A percentile compares a stretch with the other conserved stretches of the same genome.
Evolutionary conservation across 1,284 basidiomycete species (phyloP).

Genomic region (Gomphus bonarii): DNA sequence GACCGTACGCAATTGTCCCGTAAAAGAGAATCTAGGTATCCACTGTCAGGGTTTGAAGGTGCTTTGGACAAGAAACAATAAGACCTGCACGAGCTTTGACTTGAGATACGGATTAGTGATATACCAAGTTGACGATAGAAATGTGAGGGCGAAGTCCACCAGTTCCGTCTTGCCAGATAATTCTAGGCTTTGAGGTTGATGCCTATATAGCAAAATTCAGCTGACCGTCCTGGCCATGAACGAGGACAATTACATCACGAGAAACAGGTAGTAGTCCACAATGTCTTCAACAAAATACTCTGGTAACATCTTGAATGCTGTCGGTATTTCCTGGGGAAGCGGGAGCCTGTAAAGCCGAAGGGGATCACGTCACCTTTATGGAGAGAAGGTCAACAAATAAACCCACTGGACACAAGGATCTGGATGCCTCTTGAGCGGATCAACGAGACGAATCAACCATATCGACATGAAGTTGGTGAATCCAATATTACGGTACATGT

Average conservation of each 20-base stretch:
- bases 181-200: slow-evolving; percentile 73
- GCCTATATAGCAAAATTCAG: slow-evolving; percentile 29
- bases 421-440: slow-evolving; percentile 77
- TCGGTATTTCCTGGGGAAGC: slow-evolving; percentile 76
- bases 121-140: slow-evolving; percentile 90
- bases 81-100: slow-evolving; percentile 91
- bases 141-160: slow-evolving; percentile 85
- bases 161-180: slow-evolving; percentile 79
- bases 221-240: not conserved
- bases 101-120: slow-evolving; percentile 99
- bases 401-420: slow-evolving; percentile 55
- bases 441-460: slow-evolving; percentile 92
- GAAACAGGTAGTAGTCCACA: slow-evolving; percentile 81
- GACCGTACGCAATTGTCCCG: slow-evolving; percentile 69
- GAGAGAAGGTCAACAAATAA: not conserved
- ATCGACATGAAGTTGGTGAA: slow-evolving; percentile 89
- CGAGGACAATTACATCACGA: slow-evolving; percentile 51
- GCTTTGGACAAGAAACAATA: not conserved
- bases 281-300: slow-evolving; percentile 95
- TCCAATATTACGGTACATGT: slow-evolving; percentile 69
- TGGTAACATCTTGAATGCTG: slow-evolving; percentile 81
- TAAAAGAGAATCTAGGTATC: slow-evolving; percentile 69
- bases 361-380: not conserved
- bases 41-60: not conserved
- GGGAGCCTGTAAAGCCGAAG: slow-evolving; percentile 50